These are phyloP conservation scores for Aspergillus terreus DNA, from an alignment of 2,329 filamentous ascomycete genomes.

Conservation along the genomic window DNA sequence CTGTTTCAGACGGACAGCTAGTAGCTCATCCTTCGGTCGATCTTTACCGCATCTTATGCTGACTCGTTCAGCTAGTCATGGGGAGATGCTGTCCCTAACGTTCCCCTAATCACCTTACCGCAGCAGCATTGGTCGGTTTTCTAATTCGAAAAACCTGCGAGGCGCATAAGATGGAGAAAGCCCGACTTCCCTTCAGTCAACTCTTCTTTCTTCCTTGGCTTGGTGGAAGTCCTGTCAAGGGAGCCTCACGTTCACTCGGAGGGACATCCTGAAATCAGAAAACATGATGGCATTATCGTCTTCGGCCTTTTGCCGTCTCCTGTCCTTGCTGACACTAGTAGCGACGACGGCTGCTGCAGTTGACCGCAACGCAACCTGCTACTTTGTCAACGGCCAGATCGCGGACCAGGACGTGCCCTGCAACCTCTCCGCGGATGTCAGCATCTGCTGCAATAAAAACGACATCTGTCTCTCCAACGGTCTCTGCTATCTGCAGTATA, in stretches of 20 bases:
- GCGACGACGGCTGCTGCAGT: background rate
- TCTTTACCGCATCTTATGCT: background rate
- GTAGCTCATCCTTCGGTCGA: background rate
- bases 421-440: background rate
- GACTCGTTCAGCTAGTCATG: background rate
- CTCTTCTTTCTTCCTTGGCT: too few relatives aligned
- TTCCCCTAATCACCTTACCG: background rate
- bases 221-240: too few relatives aligned
- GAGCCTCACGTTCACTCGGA: too few relatives aligned
- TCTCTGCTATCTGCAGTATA: constrained; percentile 14
- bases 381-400: constrained; percentile 1
- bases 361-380: constrained; percentile 1
- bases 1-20: background rate
- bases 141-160: too few relatives aligned
- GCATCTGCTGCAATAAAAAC: constrained; percentile 14
- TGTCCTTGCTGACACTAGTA: background rate
- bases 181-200: too few relatives aligned
- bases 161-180: too few relatives aligned
- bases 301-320: background rate
- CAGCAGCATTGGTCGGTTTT: background rate
- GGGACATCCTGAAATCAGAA: too few relatives aligned
- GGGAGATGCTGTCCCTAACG: background rate
- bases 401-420: background rate
- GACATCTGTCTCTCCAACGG: constrained; percentile 20
- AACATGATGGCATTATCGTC: too few relatives aligned